Conservation (phyloP, 176 grass and related monocot genomes). For the Olyra latifolia region DNA sequence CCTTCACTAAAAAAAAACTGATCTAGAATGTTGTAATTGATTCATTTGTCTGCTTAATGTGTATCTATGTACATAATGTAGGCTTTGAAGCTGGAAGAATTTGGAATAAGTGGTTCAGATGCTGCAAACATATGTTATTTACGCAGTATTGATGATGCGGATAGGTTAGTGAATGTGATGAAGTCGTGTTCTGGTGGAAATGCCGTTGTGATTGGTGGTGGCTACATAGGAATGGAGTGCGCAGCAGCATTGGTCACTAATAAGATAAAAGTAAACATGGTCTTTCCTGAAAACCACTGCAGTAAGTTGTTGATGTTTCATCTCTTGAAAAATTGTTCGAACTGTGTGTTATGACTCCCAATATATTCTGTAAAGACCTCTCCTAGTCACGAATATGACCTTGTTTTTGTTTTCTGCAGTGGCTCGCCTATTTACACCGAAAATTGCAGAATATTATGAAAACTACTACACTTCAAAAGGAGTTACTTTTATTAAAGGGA, state of each 20-base stretch:
- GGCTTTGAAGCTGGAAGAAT: slow-evolving; percentile 93
- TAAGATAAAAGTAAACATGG: slow-evolving; percentile 82
- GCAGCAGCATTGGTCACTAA: slow-evolving; percentile 87
- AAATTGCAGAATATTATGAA: slow-evolving; percentile 95
- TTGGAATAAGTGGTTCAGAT: slow-evolving; percentile 75
- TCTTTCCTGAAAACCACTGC: slow-evolving; percentile 95
- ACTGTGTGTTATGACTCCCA: not conserved
- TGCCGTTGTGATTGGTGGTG: slow-evolving; percentile 94
- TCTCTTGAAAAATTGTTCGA: not conserved
- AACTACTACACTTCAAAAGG: slow-evolving; percentile 74
- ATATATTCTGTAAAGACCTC: slow-evolving; percentile 4
- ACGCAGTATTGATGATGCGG: slow-evolving; percentile 67
- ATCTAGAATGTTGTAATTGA: not conserved
- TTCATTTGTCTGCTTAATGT: not conserved
- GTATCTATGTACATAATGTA: slow-evolving; percentile 40
- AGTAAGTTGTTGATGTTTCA: slow-evolving; percentile 52
- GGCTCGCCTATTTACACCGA: slow-evolving; percentile 74
- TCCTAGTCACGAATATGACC: slow-evolving; percentile 8
- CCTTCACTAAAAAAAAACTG: not conserved
- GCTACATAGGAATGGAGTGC: slow-evolving; percentile 98
- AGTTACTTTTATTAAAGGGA: slow-evolving; percentile 88
- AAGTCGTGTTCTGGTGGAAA: slow-evolving; percentile 65
- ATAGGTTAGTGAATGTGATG: slow-evolving; percentile 76
- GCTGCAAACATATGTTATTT: slow-evolving; percentile 91
- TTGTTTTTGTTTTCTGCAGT: slow-evolving; percentile 53